phyloP scores from a whole-genome alignment of 148 eudicot species.

The Rhododendron vialii region DNA sequence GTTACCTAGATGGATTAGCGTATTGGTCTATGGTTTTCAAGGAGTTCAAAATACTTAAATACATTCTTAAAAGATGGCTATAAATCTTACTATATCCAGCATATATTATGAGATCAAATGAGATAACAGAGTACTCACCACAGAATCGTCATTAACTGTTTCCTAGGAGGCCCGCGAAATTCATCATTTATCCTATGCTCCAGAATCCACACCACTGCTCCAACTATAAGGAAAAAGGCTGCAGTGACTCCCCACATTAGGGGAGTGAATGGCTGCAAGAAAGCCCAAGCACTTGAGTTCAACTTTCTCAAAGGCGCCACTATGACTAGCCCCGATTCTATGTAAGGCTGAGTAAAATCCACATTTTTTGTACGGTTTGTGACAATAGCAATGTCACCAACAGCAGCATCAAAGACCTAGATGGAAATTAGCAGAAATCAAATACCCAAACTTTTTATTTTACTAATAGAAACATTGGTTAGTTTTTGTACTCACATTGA shows the following conservation, averaged over 20 bases:
- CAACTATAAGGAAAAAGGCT: conserved; percentile 38
- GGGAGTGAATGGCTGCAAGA: conserved; percentile 42
- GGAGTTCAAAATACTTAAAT: background rate
- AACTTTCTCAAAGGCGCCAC: conserved; percentile 27
- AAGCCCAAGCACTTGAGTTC: conserved; percentile 55
- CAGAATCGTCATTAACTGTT: conserved; percentile 39
- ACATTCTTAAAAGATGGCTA: background rate
- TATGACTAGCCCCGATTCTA: conserved; percentile 55
- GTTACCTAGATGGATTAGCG: background rate
- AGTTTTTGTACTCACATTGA: conserved; percentile 22
- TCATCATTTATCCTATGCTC: conserved; percentile 46
- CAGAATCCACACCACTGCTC: conserved; percentile 51
- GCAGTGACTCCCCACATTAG: conserved; percentile 52
- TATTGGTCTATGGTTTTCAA: background rate
- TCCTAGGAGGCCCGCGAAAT: conserved; percentile 47
- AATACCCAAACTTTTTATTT: background rate
- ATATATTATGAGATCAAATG: background rate
- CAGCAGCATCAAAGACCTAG: conserved; percentile 53
- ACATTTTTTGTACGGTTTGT: conserved; percentile 49
- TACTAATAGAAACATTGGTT: background rate
- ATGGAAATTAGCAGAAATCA: conserved; percentile 3
- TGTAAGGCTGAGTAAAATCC: conserved; percentile 61
- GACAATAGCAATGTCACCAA: conserved; percentile 55
- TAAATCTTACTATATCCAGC: background rate
- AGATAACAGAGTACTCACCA: conserved; percentile 31